Base-by-base conservation (phyloP, 768 basidiomycete genomes). In the Astraeus odoratus region DNA sequence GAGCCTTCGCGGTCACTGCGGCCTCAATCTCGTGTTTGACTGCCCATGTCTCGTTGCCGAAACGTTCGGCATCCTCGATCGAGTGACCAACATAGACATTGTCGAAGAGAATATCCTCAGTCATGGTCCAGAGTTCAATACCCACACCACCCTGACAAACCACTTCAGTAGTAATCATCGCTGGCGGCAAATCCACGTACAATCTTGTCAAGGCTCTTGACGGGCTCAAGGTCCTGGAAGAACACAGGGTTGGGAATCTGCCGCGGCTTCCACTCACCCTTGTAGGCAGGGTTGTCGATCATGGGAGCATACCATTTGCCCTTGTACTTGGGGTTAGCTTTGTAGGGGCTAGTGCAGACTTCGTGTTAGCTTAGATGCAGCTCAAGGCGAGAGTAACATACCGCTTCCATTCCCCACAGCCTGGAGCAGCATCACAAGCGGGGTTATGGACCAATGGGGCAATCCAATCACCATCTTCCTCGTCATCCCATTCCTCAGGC, bases 91-190 rank as follows among this genome's bases (percentile, higher is more conserved):
- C 67, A 71, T 92, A 98, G 60, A 99, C 80, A 72, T 91, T 93
- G 68, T 89, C 81, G 64, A 93, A 94, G 55, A 93, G 75, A 56
- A 93, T 93, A 60, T 89, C 84, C 67, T 88, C 88, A 34, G 94
- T 95, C 96, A 98, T 99, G 37, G 95, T 95, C 96, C 96, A 99
- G 56, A 98, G 81, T 68, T 99, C 96, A 54, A 98, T 94, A 59
- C 94, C 94, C 50, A 96, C 79, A 69, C 92, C 93, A 54, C 90
- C 88, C 85, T 87, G 47, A 39, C 1, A n/a, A 48, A 39, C 10
- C 12, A 16, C 25, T 12, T 31, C 3, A 8, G 3, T 60, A 1
- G 54, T n/a, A 39, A n/a, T 47, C 29, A 26, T 19, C 10, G 44
- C 7, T 15, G 2, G 7, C 10, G 16, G 13, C n/a, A 1, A 4